Evolutionary conservation across 2,329 filamentous ascomycete genomes (phyloP), one percentile per base, ranked within the genome.

Genomic region (Aspergillus sergii): DNA sequence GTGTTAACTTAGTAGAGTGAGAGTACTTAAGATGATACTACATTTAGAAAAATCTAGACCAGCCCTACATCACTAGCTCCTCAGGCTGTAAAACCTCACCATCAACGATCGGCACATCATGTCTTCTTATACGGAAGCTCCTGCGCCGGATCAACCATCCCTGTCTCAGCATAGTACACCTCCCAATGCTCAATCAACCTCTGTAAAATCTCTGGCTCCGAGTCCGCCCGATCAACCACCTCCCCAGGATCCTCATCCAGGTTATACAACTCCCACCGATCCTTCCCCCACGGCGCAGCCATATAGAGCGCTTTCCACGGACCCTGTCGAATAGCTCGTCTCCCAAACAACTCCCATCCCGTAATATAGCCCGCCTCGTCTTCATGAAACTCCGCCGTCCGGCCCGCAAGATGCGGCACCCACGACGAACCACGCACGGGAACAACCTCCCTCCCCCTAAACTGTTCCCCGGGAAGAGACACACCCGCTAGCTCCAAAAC

Each of bases 231-330:
- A 67, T 85, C 82, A 55, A 81, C 72, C 0, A 81, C 75, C 71
- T 88, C 84, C 6, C 84, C 84, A 0, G 82, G 82, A 65, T 88
- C 85, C 1, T 75, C 74, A 6, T 70, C 72, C 2, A 88, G 75
- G 67, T 87, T 82, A 69, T 86, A 88, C 46, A 88, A 73, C 73
- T 88, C 83, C 85, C 85, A 88, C 28, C 80, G 80, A 68, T 86
- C 85, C 0, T 80, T 80, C 0, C 84, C 84, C 66, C 84, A 85
- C 23, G 82, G 84, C 61, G 82, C 84, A 1, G 84, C 84, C 57
- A 87, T 84, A 69, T 84, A 86, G 80, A 86, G 81, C 6, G 85
- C 84, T 71, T 87, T 88, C 81, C 82, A 88, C 67, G 85, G 80
- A 9, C 82, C 84, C 59, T 82, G 83, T 46, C 85, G 83, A 26